Evolutionary conservation across 345 rosid species (phyloP), one percentile per base, ranked within the genome.

Genomic region (Ceriops tagal): DNA sequence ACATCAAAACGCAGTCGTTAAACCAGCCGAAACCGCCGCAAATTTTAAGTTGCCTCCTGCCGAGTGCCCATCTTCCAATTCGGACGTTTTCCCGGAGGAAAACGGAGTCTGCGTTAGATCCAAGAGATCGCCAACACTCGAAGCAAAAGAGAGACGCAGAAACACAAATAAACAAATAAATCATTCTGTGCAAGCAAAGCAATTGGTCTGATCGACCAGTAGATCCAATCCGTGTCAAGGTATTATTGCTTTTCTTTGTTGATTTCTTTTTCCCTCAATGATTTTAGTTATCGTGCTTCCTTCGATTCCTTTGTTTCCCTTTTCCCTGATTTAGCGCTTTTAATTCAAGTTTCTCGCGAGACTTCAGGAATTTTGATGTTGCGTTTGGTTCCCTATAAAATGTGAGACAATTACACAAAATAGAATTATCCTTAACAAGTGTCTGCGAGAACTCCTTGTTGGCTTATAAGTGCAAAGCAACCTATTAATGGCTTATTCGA

Each of bases 21-120:
- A 39, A 19, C 26, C 21, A 7, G 20, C 31, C 55, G 21, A 61
- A 28, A 8, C 4, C 26, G 26, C 3, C 6, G n/a, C 3, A 9
- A 10, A 5, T 56, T 6, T 22, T 43, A 1, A 16, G 39, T 26
- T 11, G 27, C 53, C 19, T 15, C 5, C 47, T 2, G 47, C 47
- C 47, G 16, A 32, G 1, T 1, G 35, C 35, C 9, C 2, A 34
- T 1, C 37, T 18, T 24, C 31, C 28, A 11, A 31, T 51, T 15
- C 4, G 3, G 64, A 66, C 75, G 67, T 31, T 74, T 60, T 58
- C 66, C 70, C 75, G 7, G 32, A n/a, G 51, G 56, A 66, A 64
- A 67, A 59, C 71, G 67, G 64, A 62, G 63, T 20, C 73, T 60
- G 78, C 78, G 61, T 77, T 58, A 75, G 86, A 80, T 75, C 82